phyloP scores from a whole-genome alignment of 805 yeast genomes.

The Suhomyces vadensis region DNA sequence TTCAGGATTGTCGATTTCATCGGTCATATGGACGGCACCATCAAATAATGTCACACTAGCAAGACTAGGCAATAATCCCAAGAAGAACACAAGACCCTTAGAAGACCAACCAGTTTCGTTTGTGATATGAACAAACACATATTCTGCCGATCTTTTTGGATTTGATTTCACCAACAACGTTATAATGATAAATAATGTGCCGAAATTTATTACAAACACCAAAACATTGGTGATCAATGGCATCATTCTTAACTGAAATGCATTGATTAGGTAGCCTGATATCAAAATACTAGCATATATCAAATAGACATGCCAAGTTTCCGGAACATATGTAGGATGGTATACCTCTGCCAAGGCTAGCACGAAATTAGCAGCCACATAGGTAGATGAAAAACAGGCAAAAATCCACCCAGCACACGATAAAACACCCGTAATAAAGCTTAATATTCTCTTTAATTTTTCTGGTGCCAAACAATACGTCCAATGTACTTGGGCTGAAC shows the following conservation, averaged over 20 bases:
- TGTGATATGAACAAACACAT: constrained; percentile 24
- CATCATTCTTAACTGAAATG: constrained; percentile 10
- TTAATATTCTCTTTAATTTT: constrained; percentile 21
- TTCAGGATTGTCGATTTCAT: constrained; percentile 39
- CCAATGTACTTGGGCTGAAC: constrained; percentile 38
- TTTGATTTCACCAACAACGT: constrained; percentile 39
- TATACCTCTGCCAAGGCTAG: constrained; percentile 18
- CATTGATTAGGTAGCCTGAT: constrained; percentile 7
- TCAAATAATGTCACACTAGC: constrained; percentile 34
- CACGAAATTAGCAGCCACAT: constrained; percentile 17
- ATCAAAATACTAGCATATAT: constrained; percentile 14
- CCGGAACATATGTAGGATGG: constrained; percentile 18
- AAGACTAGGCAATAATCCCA: constrained; percentile 31
- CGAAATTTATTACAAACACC: constrained; percentile 22
- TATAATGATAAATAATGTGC: constrained; percentile 31
- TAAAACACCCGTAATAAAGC: constrained; percentile 30
- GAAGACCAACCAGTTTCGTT: constrained; percentile 32
- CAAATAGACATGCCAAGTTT: constrained; percentile 20
- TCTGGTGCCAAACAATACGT: constrained; percentile 29
- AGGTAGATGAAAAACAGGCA: constrained; percentile 21
- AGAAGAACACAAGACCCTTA: constrained; percentile 37
- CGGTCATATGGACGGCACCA: constrained; percentile 44
- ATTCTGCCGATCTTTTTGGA: constrained; percentile 33
- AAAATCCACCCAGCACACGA: constrained; percentile 28
- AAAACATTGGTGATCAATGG: constrained; percentile 18